Percentiles rank a stretch among this genome's conserved stretches.
Evolutionary conservation across 257 asterid species (phyloP).

Genomic region (Solanum tacnaense): DNA sequence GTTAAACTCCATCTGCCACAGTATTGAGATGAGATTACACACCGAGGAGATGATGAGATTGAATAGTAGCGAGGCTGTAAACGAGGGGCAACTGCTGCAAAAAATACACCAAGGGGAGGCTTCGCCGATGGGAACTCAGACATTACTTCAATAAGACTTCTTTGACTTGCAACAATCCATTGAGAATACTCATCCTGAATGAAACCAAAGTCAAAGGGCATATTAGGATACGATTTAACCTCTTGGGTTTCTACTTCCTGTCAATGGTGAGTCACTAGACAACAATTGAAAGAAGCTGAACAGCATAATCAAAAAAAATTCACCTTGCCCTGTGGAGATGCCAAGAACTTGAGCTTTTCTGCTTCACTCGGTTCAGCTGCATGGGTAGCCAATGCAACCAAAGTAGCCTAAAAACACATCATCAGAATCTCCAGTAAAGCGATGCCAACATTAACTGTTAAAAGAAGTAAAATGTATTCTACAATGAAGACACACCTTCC

Average conservation of each 20-base stretch:
- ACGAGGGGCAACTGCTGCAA: conserved; percentile 71
- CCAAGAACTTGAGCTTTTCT: conserved; percentile 52
- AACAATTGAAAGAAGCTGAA: background rate
- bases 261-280: background rate
- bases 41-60: conserved; percentile 75
- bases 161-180: conserved; percentile 60
- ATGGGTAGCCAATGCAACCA: conserved; percentile 67
- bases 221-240: background rate
- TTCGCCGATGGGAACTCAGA: conserved; percentile 74
- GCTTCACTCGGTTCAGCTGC: conserved; percentile 57
- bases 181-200: conserved; percentile 62
- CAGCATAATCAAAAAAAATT: background rate
- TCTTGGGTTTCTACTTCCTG: background rate
- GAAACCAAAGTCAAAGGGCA: background rate
- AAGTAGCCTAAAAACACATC: conserved; percentile 39
- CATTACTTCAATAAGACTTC: conserved; percentile 78
- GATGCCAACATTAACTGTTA: background rate
- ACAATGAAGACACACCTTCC: conserved; percentile 28
- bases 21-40: conserved; percentile 2
- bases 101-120: conserved; percentile 81
- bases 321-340: conserved; percentile 82
- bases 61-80: conserved; percentile 74
- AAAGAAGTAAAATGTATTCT: background rate
- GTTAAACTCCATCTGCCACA: background rate
- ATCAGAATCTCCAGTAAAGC: background rate